phyloP scores from a whole-genome alignment of 805 yeast species.

The Blastobotrys americana region DNA sequence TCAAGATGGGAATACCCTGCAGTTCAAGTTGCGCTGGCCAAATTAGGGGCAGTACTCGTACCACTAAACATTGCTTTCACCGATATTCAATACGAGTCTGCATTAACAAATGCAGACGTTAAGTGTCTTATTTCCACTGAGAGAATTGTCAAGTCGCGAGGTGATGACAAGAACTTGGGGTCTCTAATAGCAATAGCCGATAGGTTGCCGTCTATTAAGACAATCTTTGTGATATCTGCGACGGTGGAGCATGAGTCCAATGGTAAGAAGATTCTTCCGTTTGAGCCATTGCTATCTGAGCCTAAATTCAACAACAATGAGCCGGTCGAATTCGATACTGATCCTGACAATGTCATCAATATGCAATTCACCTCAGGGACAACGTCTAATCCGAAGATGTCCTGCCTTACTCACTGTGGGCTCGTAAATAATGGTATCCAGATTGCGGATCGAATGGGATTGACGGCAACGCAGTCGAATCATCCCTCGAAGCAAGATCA shows the following conservation, averaged over 20 bases:
- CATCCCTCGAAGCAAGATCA: constrained; percentile 23
- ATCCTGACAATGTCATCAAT: constrained; percentile 21
- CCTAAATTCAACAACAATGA: not conserved
- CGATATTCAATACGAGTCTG: constrained; percentile 21
- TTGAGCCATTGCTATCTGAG: not conserved
- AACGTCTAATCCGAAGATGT: constrained; percentile 25
- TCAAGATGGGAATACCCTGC: constrained; percentile 27
- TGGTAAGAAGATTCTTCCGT: not conserved
- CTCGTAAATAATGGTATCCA: constrained; percentile 27
- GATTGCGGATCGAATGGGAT: constrained; percentile 24
- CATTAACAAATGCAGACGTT: constrained; percentile 20
- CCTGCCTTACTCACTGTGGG: constrained; percentile 24
- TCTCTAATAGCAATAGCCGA: not conserved
- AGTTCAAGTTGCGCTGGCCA: constrained; percentile 24
- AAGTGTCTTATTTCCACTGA: constrained; percentile 21
- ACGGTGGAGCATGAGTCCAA: not conserved
- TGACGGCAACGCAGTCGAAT: constrained; percentile 15
- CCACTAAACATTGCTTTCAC: constrained; percentile 29
- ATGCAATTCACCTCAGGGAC: constrained; percentile 32
- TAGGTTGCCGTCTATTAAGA: not conserved
- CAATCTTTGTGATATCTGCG: not conserved
- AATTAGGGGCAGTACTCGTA: constrained; percentile 25
- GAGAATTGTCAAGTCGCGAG: constrained; percentile 4
- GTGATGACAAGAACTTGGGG: not conserved
- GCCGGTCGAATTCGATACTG: not conserved